Conservation (phyloP, 805 yeast species). For the Kazachstania martiniae region DNA sequence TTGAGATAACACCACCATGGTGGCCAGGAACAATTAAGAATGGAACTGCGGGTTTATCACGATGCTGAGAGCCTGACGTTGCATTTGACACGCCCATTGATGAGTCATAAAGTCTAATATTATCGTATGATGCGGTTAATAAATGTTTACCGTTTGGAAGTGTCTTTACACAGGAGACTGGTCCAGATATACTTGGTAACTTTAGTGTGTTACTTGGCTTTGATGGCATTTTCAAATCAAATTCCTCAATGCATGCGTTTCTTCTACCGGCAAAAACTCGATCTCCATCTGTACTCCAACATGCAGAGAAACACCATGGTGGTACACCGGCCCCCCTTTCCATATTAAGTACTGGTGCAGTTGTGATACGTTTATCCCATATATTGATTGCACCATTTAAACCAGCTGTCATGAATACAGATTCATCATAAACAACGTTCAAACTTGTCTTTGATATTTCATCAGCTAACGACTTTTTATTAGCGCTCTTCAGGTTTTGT, state of each 20-base stretch:
- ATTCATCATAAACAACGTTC: constrained; percentile 28
- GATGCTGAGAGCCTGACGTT: constrained; percentile 1
- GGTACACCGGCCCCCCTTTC: constrained; percentile 58
- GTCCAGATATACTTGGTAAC: constrained; percentile 83
- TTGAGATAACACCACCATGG: constrained; percentile 82
- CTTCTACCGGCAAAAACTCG: constrained; percentile 76
- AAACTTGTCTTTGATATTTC: constrained; percentile 20
- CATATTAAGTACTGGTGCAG: constrained; percentile 34
- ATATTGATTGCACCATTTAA: constrained; percentile 72
- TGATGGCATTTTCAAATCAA: constrained; percentile 48
- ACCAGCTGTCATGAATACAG: constrained; percentile 64
- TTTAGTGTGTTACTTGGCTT: constrained; percentile 48
- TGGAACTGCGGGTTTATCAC: too few relatives aligned
- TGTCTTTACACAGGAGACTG: constrained; percentile 70
- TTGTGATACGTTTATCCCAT: constrained; percentile 63
- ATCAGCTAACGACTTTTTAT: constrained; percentile 4
- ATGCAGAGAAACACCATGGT: constrained; percentile 88
- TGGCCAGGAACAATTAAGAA: constrained; percentile 92
- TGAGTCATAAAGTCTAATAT: constrained; percentile 77
- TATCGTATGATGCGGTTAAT: constrained; percentile 83
- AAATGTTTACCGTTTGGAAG: constrained; percentile 74
- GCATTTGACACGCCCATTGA: constrained; percentile 12
- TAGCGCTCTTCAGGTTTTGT: too few relatives aligned
- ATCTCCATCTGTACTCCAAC: constrained; percentile 83
- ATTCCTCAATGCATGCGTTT: constrained; percentile 76